These are phyloP conservation scores for Chaetomidium leptoderma DNA, from an alignment of 495 filamentous ascomycete species.

Conservation along the genomic window DNA sequence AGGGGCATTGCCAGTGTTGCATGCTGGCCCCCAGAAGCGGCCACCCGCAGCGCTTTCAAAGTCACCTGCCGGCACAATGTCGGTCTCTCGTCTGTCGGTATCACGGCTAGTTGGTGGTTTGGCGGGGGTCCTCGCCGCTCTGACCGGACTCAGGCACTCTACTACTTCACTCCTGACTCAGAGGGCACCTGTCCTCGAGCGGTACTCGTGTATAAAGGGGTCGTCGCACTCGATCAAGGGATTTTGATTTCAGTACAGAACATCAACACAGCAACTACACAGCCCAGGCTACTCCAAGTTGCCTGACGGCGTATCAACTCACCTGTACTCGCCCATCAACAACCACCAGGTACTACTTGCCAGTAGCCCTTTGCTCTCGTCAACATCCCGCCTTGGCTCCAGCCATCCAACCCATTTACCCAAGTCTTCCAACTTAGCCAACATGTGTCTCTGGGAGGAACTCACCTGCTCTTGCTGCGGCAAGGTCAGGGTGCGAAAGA, in stretches of 20 bases:
- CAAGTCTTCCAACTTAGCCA: not conserved
- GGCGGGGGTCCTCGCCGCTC: not conserved
- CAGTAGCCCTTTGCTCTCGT: no score
- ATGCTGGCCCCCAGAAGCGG: not conserved
- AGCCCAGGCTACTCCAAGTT: not conserved
- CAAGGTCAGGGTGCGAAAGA: not conserved
- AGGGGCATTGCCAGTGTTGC: not conserved
- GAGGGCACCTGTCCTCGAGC: not conserved
- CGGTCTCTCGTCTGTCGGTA: not conserved
- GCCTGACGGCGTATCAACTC: no score
- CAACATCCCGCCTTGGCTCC: no score
- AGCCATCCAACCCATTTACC: no score
- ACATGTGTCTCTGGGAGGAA: constrained; percentile 14
- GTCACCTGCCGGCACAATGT: not conserved
- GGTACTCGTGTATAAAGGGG: not conserved
- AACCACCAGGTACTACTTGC: no score
- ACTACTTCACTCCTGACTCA: not conserved
- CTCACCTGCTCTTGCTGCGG: constrained; percentile 2
- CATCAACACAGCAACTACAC: not conserved
- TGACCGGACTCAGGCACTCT: not conserved
- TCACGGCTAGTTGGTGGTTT: not conserved
- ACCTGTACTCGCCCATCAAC: no score
- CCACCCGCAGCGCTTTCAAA: not conserved
- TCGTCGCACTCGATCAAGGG: not conserved
- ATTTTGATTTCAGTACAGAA: not conserved